Conservation (phyloP, 257 asterid species). For the Ligustrum vulgare region DNA sequence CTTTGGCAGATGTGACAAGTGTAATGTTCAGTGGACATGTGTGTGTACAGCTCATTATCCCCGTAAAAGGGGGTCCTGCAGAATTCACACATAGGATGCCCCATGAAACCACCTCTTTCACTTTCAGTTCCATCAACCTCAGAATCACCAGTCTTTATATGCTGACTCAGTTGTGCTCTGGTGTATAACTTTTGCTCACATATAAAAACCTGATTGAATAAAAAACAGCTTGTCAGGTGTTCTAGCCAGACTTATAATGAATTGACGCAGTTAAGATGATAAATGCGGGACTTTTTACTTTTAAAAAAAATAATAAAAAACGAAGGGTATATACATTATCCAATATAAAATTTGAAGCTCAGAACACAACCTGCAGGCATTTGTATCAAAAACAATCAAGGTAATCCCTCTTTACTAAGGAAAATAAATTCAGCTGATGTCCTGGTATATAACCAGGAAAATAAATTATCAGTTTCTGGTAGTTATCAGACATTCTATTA, state of each 20-base stretch:
- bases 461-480: background rate
- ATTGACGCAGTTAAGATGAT: background rate
- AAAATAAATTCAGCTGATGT: background rate
- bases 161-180: slow-evolving; percentile 80
- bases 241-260: background rate
- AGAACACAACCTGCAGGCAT: background rate
- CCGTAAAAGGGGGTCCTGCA: slow-evolving; percentile 88
- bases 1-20: slow-evolving; percentile 96
- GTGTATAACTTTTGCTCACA: slow-evolving; percentile 95
- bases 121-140: slow-evolving; percentile 99
- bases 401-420: background rate
- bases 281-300: background rate
- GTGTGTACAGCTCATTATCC: slow-evolving; percentile 85
- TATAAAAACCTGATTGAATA: slow-evolving; percentile 64
- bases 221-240: slow-evolving; percentile 24
- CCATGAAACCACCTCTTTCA: slow-evolving; percentile 94
- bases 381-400: background rate
- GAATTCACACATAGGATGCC: slow-evolving; percentile 93
- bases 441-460: background rate
- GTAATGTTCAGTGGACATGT: slow-evolving; percentile 94
- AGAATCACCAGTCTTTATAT: slow-evolving; percentile 78
- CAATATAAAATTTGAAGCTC: background rate
- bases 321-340: background rate
- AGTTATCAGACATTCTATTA: background rate
- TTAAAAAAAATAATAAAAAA: background rate